These are phyloP conservation scores for Botrytis cinerea DNA, from an alignment of 2,329 filamentous ascomycete species.

Conservation along the genomic window DNA sequence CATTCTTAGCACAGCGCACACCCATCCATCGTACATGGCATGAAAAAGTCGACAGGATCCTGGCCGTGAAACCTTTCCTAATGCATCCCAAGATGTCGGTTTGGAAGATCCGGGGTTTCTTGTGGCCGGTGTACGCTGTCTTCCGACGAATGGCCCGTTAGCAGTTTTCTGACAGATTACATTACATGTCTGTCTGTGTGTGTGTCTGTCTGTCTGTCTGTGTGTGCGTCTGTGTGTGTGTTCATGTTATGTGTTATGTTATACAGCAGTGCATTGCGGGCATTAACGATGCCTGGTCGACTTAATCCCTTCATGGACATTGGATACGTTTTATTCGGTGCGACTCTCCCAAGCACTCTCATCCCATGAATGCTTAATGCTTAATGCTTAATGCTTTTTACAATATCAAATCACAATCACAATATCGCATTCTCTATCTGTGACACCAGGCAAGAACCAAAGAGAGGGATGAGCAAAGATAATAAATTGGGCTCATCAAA, in stretches of 20 bases:
- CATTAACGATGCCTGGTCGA: neutral
- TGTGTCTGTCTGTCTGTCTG: neutral
- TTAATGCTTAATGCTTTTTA: too few relatives aligned
- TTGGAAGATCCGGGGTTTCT: conserved; percentile 13
- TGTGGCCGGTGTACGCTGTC: neutral
- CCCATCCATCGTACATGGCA: neutral
- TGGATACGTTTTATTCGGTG: neutral
- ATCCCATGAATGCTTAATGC: neutral
- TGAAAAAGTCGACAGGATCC: neutral
- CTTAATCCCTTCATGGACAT: neutral
- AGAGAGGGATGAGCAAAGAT: neutral
- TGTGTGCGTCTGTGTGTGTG: neutral
- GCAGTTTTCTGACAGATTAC: neutral
- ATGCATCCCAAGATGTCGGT: conserved; percentile 7
- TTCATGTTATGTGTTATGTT: neutral
- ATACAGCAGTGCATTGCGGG: neutral
- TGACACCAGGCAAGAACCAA: neutral
- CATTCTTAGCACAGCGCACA: neutral
- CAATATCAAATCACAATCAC: neutral
- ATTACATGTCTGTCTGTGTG: neutral
- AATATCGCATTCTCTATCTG: neutral
- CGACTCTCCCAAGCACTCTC: too few relatives aligned
- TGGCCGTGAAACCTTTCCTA: neutral
- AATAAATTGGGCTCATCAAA: neutral
- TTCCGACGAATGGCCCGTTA: neutral